phyloP scores from a whole-genome alignment of 2,329 filamentous ascomycete genomes.

The Diplocarpon mali region DNA sequence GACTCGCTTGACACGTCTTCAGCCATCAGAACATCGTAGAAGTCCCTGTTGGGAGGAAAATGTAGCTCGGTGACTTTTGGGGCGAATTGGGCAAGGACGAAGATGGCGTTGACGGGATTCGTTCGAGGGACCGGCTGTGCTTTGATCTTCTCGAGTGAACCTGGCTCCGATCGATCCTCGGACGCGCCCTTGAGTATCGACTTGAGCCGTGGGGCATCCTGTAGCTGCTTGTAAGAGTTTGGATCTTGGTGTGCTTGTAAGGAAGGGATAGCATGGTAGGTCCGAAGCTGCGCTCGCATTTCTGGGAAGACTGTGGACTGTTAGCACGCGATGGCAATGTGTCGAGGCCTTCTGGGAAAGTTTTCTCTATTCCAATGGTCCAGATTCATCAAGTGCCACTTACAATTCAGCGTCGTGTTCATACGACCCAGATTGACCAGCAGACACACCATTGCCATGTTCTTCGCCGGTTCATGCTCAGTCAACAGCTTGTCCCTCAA shows the following conservation, averaged over 20 bases:
- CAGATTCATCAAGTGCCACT: conserved; percentile 24
- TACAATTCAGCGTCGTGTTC: conserved; percentile 98
- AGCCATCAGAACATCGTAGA: conserved; percentile 95
- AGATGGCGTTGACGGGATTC: conserved; percentile 95
- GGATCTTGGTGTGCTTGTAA: conserved; percentile 91
- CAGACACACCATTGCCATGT: conserved; percentile 98
- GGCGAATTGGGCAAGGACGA: conserved; percentile 82
- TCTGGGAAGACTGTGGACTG: conserved; percentile 76
- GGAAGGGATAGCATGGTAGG: conserved; percentile 95
- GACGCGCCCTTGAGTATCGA: conserved; percentile 95
- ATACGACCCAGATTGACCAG: conserved; percentile 95
- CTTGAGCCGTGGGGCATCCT: conserved; percentile 90
- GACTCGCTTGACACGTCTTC: conserved; percentile 71
- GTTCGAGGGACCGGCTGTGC: conserved; percentile 60
- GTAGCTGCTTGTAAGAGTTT: conserved; percentile 93
- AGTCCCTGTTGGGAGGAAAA: conserved; percentile 75
- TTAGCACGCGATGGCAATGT: conserved; percentile 16
- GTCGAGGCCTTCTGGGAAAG: too few relatives aligned
- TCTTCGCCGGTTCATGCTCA: conserved; percentile 83
- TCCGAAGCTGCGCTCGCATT: conserved; percentile 94
- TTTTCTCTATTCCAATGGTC: too few relatives aligned
- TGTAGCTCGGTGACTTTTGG: conserved; percentile 88
- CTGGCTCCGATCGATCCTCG: conserved; percentile 80
- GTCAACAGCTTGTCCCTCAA: conserved; percentile 91
- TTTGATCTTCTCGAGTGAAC: conserved; percentile 74